Evolutionary conservation across 2,329 filamentous ascomycete species (phyloP).

Genomic region (Sodiomyces alkalinus): DNA sequence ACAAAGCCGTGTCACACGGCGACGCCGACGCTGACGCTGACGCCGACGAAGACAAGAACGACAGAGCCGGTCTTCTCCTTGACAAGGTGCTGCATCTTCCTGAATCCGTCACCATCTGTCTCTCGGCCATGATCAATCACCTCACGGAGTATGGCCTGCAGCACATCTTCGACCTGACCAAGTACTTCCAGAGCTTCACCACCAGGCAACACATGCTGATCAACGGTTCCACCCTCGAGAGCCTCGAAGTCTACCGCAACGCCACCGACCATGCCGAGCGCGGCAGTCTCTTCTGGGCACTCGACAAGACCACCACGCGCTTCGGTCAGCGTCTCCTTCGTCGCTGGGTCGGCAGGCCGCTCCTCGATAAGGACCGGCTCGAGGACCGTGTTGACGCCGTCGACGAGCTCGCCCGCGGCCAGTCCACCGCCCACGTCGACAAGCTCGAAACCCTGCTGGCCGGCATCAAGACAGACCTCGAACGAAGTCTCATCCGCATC

Average conservation of each 20-base stretch:
- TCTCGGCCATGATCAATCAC: conserved; percentile 93
- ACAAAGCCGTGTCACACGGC: too few relatives aligned
- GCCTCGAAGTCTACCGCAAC: conserved; percentile 90
- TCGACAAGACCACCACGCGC: conserved; percentile 81
- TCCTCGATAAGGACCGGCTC: conserved; percentile 60
- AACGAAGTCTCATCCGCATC: conserved; percentile 84
- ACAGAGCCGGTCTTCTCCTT: conserved; percentile 49
- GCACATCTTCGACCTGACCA: conserved; percentile 90
- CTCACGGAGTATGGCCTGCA: conserved; percentile 83
- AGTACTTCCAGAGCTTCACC: conserved; percentile 94
- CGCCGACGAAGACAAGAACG: conserved; percentile 22
- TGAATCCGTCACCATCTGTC: conserved; percentile 74
- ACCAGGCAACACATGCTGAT: conserved; percentile 89
- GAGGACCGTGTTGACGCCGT: conserved; percentile 73
- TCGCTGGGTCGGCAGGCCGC: conserved; percentile 87
- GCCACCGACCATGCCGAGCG: conserved; percentile 73
- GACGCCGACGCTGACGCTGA: too few relatives aligned
- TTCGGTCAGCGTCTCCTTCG: conserved; percentile 78
- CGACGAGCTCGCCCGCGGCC: conserved; percentile 63
- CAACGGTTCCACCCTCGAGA: conserved; percentile 87
- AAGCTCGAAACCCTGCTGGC: conserved; percentile 57
- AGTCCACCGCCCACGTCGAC: conserved; percentile 53
- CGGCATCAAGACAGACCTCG: conserved; percentile 65
- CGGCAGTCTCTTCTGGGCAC: conserved; percentile 87
- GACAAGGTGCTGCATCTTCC: conserved; percentile 78